Evolutionary conservation across 306 rosid species (phyloP).

Genomic region (Medicago arabica): DNA sequence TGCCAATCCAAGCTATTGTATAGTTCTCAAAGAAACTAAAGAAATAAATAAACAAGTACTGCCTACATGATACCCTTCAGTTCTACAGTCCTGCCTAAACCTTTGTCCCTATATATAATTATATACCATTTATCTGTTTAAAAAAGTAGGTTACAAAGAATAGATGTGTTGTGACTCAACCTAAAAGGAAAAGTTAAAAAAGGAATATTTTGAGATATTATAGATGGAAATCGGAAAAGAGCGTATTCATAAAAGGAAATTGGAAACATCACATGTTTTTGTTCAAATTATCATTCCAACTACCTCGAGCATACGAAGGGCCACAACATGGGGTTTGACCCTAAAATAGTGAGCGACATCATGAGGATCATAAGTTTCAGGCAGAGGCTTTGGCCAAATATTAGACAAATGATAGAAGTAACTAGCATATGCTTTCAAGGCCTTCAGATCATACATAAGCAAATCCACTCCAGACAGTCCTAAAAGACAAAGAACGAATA

Average conservation of each 20-base stretch:
- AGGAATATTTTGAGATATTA: slow-evolving; percentile 1
- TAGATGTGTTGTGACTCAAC: not conserved
- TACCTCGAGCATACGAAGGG: slow-evolving; percentile 86
- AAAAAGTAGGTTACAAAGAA: slow-evolving; percentile 14
- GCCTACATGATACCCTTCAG: slow-evolving; percentile 18
- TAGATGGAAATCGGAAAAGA: not conserved
- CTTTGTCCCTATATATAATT: not conserved
- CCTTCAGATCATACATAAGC: slow-evolving; percentile 83
- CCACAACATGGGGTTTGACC: slow-evolving; percentile 82
- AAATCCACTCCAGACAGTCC: slow-evolving; percentile 80
- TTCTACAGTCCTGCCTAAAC: slow-evolving; percentile 15
- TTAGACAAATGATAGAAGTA: slow-evolving; percentile 71
- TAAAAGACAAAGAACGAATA: slow-evolving; percentile 39
- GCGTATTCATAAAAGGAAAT: not conserved
- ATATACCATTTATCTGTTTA: not conserved
- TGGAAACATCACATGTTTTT: not conserved
- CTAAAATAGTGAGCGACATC: slow-evolving; percentile 74
- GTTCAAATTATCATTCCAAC: slow-evolving; percentile 20
- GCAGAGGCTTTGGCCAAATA: slow-evolving; percentile 91
- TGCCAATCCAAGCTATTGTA: too few species aligned
- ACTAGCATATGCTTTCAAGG: slow-evolving; percentile 76
- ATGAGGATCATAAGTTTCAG: slow-evolving; percentile 82
- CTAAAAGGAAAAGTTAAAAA: slow-evolving; percentile 20
- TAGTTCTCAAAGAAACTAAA: slow-evolving; percentile 4
- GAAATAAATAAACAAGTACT: not conserved